phyloP scores from a whole-genome alignment of 148 eudicot genomes.

The Persicaria tinctoria region DNA sequence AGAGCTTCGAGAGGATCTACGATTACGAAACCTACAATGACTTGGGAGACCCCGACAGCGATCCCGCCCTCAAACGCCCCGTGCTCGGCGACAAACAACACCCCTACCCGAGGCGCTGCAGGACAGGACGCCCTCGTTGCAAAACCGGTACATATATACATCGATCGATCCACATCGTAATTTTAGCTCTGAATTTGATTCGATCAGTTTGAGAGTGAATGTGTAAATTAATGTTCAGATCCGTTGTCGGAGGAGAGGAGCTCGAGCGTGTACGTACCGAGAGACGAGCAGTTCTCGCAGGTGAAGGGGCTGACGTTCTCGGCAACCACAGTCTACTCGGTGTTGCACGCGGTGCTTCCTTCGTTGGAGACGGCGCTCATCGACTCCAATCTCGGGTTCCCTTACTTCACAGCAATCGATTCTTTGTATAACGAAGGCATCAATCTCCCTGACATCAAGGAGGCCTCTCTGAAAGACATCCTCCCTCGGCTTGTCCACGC shows the following conservation, averaged over 20 bases:
- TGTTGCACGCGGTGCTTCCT: constrained; percentile 57
- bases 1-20: constrained; percentile 34
- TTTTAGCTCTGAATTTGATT: too few species aligned
- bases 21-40: constrained; percentile 17
- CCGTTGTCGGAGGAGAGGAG: constrained; percentile 43
- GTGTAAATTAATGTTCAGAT: constrained; percentile 25
- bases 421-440: constrained; percentile 48
- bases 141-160: constrained; percentile 25
- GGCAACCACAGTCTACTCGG: constrained; percentile 38
- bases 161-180: too few species aligned
- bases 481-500: constrained; percentile 50
- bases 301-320: constrained; percentile 47
- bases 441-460: constrained; percentile 17
- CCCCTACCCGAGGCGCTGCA: constrained; percentile 77
- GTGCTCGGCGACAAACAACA: constrained; percentile 46
- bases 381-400: constrained; percentile 40
- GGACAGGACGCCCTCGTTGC: constrained; percentile 53
- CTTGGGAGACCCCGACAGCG: constrained; percentile 35
- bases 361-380: constrained; percentile 22
- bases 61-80: constrained; percentile 26
- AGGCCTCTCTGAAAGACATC: constrained; percentile 12
- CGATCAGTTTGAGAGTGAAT: too few species aligned
- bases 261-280: constrained; percentile 44
- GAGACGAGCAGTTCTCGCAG: constrained; percentile 68
- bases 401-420: constrained; percentile 52